These are phyloP conservation scores for Phytophthora uliginosa DNA, from an alignment of 352 stramenopile species.

Conservation along the genomic window DNA sequence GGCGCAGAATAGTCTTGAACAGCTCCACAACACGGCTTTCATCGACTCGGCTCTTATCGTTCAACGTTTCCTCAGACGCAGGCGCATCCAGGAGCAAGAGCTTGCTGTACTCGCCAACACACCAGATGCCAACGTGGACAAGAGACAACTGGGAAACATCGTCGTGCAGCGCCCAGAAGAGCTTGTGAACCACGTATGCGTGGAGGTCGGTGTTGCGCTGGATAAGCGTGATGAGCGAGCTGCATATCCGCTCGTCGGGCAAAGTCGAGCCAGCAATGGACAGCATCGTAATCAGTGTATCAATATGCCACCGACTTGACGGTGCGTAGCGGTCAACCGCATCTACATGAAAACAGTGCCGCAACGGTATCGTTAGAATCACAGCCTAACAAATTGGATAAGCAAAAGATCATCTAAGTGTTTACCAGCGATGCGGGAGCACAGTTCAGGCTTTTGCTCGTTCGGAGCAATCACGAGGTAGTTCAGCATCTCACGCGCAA, in stretches of 20 bases:
- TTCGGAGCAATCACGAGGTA: slow-evolving; percentile 98
- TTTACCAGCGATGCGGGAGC: slow-evolving; percentile 94
- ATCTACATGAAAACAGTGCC: slow-evolving; percentile 51
- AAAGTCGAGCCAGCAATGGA: slow-evolving; percentile 97
- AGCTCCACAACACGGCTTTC: slow-evolving; percentile 79
- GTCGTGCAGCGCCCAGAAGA: slow-evolving; percentile 96
- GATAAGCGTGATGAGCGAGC: slow-evolving; percentile 97
- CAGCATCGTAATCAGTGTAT: slow-evolving; percentile 99
- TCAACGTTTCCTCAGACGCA: slow-evolving; percentile 68
- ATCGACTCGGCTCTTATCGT: slow-evolving; percentile 73
- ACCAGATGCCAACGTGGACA: slow-evolving; percentile 99
- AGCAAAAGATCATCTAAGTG: slow-evolving; percentile 19
- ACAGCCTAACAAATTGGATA: neutral
- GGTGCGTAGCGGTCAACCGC: slow-evolving; percentile 87
- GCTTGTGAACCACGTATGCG: slow-evolving; percentile 97
- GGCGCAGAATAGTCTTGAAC: slow-evolving; percentile 83
- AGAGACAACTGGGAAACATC: slow-evolving; percentile 96
- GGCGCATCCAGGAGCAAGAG: slow-evolving; percentile 86
- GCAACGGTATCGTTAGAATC: neutral
- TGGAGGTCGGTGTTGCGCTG: slow-evolving; percentile 92
- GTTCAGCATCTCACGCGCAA: slow-evolving; percentile 99
- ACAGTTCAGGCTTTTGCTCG: slow-evolving; percentile 97
- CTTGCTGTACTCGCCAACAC: slow-evolving; percentile 98
- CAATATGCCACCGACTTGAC: slow-evolving; percentile 93
- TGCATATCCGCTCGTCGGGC: slow-evolving; percentile 95